Evolutionary conservation across 805 yeast genomes (phyloP), one percentile per base, ranked within the genome.

Genomic region (Saccharomycopsis fermentans): DNA sequence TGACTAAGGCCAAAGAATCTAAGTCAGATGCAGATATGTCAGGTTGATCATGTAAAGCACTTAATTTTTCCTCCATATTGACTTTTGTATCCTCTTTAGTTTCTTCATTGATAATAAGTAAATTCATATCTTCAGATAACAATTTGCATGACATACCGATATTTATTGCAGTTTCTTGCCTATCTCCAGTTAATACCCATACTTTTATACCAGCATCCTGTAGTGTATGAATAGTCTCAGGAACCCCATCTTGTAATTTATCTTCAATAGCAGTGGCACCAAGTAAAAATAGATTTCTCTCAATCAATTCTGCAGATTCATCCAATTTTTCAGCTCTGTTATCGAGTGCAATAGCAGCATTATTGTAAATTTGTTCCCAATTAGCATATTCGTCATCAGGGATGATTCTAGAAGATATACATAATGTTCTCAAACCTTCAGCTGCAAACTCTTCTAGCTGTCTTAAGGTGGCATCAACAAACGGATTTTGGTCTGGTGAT

Each of bases 181-280:
- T 81, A 69, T 94, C 99, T 65, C 99, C 99, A 1, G 99, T 94
- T 55, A 94, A 76, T 26, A 94, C 97, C 99, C 99, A 94, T 17
- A 94, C 82, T 70, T 90, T 92, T 63, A 95, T 91, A 16, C 98
- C 98, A 0, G 99, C 99, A 58, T 87, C 90, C 69, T 95, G 99
- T 58, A 94, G 77, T 5, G 96, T 87, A 64, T 89, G 94, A 61
- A 94, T 95, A 0, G 99, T 90, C 64, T 94, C 99, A 1, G 99
- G 98, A 21, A 94, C 99, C 47, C 97, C 99, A 59, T 92, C 98
- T 73, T 94, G 99, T 54, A 94, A 75, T 68, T 94, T 92, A 70
- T 94, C 99, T 70, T 94, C 99, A 68, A 94, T 94, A 1, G 99
- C 99, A 39, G 99, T 95, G 1, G 98, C 98, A 43, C 99, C 99